Evolutionary conservation across 257 asterid species (phyloP), one percentile per base, ranked within the genome.

Genomic region (Galeopsis tetrahit): DNA sequence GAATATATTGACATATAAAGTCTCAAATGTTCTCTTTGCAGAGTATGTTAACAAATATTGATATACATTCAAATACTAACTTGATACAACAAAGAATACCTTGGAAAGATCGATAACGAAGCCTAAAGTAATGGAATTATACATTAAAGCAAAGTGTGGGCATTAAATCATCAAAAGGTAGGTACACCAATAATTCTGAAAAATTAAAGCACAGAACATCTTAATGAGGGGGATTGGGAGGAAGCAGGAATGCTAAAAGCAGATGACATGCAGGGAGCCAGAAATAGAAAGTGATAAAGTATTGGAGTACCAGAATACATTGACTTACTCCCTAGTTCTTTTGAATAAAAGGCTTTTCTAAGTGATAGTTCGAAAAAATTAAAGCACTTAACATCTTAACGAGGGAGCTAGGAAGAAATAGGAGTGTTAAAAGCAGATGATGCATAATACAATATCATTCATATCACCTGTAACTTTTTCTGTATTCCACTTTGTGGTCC

Each of bases 1-100:
- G 35, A 87, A 79, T 63, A 57, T 43, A 72, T 67, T 32, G 72
- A 42, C 44, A 71, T 51, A 62, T 66, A 75, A 42, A 43, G 49
- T 71, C 66, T 40, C 39, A 35, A 21, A 49, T 73, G 68, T 40
- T 43, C 51, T 49, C 28, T 33, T 39, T n/a, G 35, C 57, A 60
- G 36, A 33, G 49, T 62, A 32, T 33, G 55, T 53, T 42, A 60
- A 36, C 8, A 33, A 36, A 52, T 32, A 63, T 48, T n/a, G 39
- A 56, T 55, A 70, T 28, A 10, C 48, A 57, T 51, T 74, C n/a
- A 53, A 63, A 65, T 5, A 1, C 17, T 42, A 74, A 35, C 60
- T 31, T 49, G 46, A 52, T 63, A 11, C 38, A 34, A 72, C 57
- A 62, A 13, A 10, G 60, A 57, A 14, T 33, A 67, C 6, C 64